These are phyloP conservation scores for Cystobasidium slooffiae DNA, from an alignment of 1,284 basidiomycete species.

Conservation along the genomic window DNA sequence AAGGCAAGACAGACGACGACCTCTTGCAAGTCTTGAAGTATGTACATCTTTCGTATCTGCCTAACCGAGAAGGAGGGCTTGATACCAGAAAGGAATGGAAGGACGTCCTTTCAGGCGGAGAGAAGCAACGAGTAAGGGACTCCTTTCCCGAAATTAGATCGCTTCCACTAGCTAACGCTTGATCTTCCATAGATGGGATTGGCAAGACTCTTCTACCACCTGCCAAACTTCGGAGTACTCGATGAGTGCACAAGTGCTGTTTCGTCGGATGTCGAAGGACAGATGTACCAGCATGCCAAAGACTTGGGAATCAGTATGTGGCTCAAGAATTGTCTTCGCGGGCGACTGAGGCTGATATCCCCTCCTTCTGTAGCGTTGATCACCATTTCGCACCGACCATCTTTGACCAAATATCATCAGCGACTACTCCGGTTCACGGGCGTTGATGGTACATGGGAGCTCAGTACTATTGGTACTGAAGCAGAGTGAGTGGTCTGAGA, in stretches of 20 bases:
- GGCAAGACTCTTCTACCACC: constrained; percentile 82
- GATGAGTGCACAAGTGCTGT: constrained; percentile 93
- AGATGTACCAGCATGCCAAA: constrained; percentile 95
- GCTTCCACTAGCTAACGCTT: too few relatives aligned
- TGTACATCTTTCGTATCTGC: constrained; percentile 84
- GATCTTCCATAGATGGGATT: constrained; percentile 70
- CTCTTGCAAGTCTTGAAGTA: constrained; percentile 73
- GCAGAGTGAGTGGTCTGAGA: constrained; percentile 60
- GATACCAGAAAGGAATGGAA: constrained; percentile 92
- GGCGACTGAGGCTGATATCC: neutral
- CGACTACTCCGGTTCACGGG: constrained; percentile 71
- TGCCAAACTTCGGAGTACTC: constrained; percentile 65
- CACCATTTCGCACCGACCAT: constrained; percentile 83
- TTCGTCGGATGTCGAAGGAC: constrained; percentile 91
- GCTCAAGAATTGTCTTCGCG: neutral
- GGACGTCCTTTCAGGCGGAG: constrained; percentile 79
- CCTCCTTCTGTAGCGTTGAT: constrained; percentile 66
- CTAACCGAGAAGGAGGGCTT: constrained; percentile 86
- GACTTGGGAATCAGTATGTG: constrained; percentile 74
- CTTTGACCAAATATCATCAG: constrained; percentile 80
- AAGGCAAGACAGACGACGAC: constrained; percentile 69
- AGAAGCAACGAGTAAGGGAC: constrained; percentile 93
- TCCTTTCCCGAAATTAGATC: too few relatives aligned
- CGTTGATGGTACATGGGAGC: constrained; percentile 72
- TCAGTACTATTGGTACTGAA: constrained; percentile 70